Evolutionary conservation across 2,329 filamentous ascomycete genomes (phyloP).

Genomic region (Microsporum canis): DNA sequence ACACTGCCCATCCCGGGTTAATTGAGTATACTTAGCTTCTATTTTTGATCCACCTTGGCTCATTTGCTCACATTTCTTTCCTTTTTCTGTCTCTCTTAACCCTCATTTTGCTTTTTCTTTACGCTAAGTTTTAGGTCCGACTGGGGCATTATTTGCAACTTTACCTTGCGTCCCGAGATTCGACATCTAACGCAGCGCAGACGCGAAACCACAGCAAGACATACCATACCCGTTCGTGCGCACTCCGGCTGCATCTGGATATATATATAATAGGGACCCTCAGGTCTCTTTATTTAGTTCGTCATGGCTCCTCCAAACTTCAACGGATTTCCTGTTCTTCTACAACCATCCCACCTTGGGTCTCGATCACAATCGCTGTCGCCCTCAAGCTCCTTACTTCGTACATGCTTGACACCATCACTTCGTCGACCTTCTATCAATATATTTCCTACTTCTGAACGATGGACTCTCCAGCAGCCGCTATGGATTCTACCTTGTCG

Average conservation of each 20-base stretch:
- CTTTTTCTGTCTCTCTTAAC: conserved; percentile 1
- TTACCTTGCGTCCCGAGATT: conserved; percentile 2
- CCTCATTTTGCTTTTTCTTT: conserved; percentile 1
- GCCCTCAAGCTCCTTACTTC: not conserved
- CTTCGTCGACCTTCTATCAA: not conserved
- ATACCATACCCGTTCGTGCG: conserved; percentile 3
- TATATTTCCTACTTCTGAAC: not conserved
- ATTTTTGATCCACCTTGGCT: conserved; percentile 5
- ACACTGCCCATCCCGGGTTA: not conserved
- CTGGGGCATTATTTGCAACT: conserved; percentile 5
- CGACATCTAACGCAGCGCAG: conserved; percentile 3
- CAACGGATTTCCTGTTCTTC: not conserved
- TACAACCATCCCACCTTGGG: not conserved
- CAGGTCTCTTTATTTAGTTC: conserved; percentile 5
- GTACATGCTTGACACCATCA: not conserved
- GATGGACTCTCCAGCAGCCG: not conserved
- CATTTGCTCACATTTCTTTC: not conserved
- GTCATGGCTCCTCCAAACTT: conserved; percentile 1
- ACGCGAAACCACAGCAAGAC: conserved; percentile 1
- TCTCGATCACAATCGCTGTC: conserved; percentile 2
- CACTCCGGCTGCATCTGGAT: conserved; percentile 1
- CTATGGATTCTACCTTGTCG: not conserved
- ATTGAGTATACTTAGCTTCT: conserved; percentile 6
- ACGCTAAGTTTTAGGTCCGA: conserved; percentile 3
- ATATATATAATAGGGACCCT: conserved; percentile 5